phyloP scores from a whole-genome alignment of 1,284 basidiomycete species.

The Pseudozyma sp. region DNA sequence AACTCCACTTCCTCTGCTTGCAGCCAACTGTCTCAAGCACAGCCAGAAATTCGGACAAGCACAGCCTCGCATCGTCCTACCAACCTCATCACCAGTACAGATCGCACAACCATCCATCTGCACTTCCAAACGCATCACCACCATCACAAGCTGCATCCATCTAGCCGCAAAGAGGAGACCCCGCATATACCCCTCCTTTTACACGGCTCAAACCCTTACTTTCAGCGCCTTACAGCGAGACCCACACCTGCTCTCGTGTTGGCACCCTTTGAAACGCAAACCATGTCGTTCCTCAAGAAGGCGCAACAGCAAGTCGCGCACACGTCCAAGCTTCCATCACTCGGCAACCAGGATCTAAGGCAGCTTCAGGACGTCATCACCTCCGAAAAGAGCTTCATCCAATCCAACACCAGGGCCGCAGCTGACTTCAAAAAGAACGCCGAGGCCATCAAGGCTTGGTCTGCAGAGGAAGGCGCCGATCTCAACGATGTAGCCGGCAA shows the following conservation, averaged over 20 bases:
- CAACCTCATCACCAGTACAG: no score
- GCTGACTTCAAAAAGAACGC: constrained; percentile 79
- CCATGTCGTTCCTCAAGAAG: constrained; percentile 64
- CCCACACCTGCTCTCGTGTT: no score
- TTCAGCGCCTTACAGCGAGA: no score
- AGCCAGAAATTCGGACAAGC: neutral
- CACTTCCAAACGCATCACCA: no score
- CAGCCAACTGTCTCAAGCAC: neutral
- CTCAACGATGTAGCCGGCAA: constrained; percentile 81
- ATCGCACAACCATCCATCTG: no score
- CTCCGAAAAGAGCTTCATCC: constrained; percentile 84
- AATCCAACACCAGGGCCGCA: constrained; percentile 77
- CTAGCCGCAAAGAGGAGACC: no score
- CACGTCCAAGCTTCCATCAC: constrained; percentile 78
- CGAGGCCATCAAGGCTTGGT: constrained; percentile 82
- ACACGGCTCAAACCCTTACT: no score
- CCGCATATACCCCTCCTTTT: no score
- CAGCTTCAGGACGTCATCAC: constrained; percentile 88
- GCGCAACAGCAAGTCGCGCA: constrained; percentile 75
- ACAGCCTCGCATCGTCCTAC: neutral
- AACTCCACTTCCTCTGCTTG: neutral
- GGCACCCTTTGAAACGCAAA: neutral
- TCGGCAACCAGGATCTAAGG: constrained; percentile 83
- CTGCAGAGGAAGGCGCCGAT: constrained; percentile 86
- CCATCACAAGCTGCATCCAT: no score